Percentiles rank a stretch among this genome's conserved stretches.
Conservation (phyloP, 768 basidiomycete genomes). For the Mycena epipterygia region DNA sequence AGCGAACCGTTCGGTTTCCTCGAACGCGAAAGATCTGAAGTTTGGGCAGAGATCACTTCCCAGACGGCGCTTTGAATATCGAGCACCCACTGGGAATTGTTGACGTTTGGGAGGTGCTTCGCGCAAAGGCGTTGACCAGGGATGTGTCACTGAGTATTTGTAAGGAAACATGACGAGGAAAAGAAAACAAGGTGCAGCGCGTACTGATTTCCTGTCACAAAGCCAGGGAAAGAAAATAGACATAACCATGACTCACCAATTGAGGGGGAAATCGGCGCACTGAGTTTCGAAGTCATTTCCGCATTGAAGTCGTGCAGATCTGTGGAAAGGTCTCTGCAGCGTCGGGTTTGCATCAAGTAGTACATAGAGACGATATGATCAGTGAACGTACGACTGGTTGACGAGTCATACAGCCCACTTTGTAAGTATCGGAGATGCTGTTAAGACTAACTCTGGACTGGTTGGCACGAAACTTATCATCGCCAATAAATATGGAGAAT, state of each 20-base stretch:
- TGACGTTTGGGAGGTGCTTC: slow-evolving; percentile 43
- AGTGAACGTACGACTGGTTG: slow-evolving; percentile 40
- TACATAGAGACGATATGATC: background rate
- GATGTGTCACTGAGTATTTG: slow-evolving; percentile 48
- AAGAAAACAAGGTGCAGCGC: background rate
- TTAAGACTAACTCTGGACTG: background rate
- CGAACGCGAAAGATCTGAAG: too few relatives aligned
- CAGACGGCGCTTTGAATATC: slow-evolving; percentile 46
- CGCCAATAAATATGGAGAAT: slow-evolving; percentile 57
- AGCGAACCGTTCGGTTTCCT: too few relatives aligned
- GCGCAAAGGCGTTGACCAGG: slow-evolving; percentile 56
- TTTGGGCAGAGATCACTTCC: slow-evolving; percentile 34
- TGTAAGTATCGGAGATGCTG: background rate
- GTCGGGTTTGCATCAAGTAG: background rate
- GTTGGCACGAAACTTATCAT: slow-evolving; percentile 30
- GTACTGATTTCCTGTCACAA: slow-evolving; percentile 9
- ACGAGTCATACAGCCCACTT: slow-evolving; percentile 47
- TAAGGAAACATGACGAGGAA: background rate
- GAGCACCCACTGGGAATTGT: slow-evolving; percentile 52
- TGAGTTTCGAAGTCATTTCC: slow-evolving; percentile 44
- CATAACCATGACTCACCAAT: slow-evolving; percentile 38
- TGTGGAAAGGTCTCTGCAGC: slow-evolving; percentile 40
- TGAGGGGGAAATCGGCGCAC: slow-evolving; percentile 43
- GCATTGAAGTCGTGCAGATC: slow-evolving; percentile 47
- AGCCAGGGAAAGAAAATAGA: background rate